These are phyloP conservation scores for Euphrasia confusa DNA, from an alignment of 257 asterid genomes.

Conservation along the genomic window DNA sequence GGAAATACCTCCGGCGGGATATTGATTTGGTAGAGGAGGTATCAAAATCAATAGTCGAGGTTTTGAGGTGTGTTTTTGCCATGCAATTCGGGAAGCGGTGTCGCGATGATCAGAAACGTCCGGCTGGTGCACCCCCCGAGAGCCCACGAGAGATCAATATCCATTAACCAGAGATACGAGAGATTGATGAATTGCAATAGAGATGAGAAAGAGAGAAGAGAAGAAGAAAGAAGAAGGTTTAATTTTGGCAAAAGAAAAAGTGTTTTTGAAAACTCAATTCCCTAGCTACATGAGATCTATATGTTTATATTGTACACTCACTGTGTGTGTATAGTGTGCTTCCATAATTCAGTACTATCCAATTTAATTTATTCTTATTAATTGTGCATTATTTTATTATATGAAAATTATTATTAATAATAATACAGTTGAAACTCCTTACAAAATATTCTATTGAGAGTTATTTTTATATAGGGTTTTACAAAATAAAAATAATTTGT, in stretches of 20 bases:
- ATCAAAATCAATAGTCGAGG: constrained; percentile 17
- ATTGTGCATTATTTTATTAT: no score
- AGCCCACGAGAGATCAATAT: constrained; percentile 47
- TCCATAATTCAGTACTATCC: neutral
- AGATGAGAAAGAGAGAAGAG: constrained; percentile 5
- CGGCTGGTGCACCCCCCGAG: constrained; percentile 46
- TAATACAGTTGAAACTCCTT: no score
- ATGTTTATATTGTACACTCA: neutral
- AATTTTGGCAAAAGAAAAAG: constrained; percentile 32
- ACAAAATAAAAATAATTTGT: no score
- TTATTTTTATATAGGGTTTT: no score
- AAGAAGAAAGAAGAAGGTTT: constrained; percentile 1
- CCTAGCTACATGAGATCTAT: neutral
- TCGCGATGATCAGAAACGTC: constrained; percentile 17
- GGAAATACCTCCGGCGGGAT: no score
- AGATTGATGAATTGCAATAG: neutral
- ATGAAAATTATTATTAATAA: no score
- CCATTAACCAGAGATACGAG: constrained; percentile 46
- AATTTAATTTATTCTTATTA: no score
- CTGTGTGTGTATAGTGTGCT: no score
- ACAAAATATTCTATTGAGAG: no score
- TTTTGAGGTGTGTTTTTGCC: constrained; percentile 42
- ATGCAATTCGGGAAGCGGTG: constrained; percentile 48
- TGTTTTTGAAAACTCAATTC: constrained; percentile 37
- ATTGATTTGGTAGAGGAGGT: neutral